Evolutionary conservation across 1,139 yeast species (phyloP).

Genomic region (Yamadazyma atmosphaerica): DNA sequence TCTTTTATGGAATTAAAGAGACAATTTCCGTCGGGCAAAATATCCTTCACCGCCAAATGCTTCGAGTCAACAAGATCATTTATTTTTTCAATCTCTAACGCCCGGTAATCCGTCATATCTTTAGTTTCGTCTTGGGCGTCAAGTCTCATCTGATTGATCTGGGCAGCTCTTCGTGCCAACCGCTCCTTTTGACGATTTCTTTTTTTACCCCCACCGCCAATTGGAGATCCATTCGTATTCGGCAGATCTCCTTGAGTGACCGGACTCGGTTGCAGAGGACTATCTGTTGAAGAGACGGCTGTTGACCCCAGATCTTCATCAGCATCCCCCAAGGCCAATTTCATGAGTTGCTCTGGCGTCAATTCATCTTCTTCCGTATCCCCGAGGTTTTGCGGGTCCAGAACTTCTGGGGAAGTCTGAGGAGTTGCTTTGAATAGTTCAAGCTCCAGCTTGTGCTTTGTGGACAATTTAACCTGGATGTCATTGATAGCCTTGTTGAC

Average conservation of each 20-base stretch:
- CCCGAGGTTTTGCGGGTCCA: background rate
- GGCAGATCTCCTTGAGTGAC: background rate
- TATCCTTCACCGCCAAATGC: constrained; percentile 57
- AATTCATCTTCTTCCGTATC: constrained; percentile 2
- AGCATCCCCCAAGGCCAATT: constrained; percentile 14
- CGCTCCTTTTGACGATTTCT: constrained; percentile 86
- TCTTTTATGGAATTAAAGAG: constrained; percentile 83
- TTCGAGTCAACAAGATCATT: constrained; percentile 48
- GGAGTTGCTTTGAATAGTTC: background rate
- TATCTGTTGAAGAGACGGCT: constrained; percentile 6
- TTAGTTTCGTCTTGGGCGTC: constrained; percentile 76
- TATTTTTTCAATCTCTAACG: constrained; percentile 69
- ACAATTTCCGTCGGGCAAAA: constrained; percentile 93
- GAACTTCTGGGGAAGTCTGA: background rate
- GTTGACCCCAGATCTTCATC: background rate
- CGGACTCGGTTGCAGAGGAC: constrained; percentile 2
- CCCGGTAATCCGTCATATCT: constrained; percentile 58
- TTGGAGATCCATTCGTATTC: background rate
- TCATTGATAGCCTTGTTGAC: constrained; percentile 56
- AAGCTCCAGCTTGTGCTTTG: constrained; percentile 2
- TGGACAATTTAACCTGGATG: constrained; percentile 37
- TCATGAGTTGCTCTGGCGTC: constrained; percentile 2
- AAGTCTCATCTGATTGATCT: constrained; percentile 57
- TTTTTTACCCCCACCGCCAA: constrained; percentile 30
- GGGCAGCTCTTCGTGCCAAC: constrained; percentile 73